Conservation (phyloP, 78 protist genomes). For the Pigoraptor vietnamica region DNA sequence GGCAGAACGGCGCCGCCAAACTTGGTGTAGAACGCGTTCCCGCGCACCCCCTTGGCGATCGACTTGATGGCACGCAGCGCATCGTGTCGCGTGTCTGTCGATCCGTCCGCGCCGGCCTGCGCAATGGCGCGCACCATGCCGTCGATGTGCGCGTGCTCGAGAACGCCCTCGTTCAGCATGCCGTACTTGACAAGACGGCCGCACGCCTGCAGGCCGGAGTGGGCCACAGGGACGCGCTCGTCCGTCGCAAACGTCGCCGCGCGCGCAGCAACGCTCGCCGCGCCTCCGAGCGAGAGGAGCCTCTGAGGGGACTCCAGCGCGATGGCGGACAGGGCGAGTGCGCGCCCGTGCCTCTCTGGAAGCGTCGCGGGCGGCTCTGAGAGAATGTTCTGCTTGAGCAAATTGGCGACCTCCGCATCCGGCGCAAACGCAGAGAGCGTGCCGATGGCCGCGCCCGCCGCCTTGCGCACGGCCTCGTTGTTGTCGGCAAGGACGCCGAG, state of each 20-base stretch:
- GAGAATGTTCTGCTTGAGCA: not conserved
- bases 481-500: not conserved
- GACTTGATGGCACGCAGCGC: not conserved
- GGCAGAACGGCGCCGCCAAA: not conserved
- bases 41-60: not conserved
- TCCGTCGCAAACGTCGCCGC: not conserved
- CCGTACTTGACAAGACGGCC: not conserved
- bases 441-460: conserved; percentile 5
- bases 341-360: not conserved
- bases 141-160: not conserved
- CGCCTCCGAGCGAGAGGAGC: not conserved
- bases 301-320: not conserved
- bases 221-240: not conserved
- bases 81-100: not conserved
- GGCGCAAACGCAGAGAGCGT: not conserved
- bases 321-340: not conserved
- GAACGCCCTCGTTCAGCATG: not conserved
- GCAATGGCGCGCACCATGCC: not conserved
- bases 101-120: not conserved
- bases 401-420: not conserved
- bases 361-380: not conserved
- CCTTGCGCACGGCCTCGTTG: conserved; percentile 13
- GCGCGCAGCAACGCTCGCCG: not conserved
- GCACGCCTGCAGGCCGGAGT: not conserved
- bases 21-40: not conserved